Evolutionary conservation across 371 early-diverging fungal species (phyloP), one percentile per base, ranked within the genome.

Genomic region (Batrachochytrium dendrobatidis): DNA sequence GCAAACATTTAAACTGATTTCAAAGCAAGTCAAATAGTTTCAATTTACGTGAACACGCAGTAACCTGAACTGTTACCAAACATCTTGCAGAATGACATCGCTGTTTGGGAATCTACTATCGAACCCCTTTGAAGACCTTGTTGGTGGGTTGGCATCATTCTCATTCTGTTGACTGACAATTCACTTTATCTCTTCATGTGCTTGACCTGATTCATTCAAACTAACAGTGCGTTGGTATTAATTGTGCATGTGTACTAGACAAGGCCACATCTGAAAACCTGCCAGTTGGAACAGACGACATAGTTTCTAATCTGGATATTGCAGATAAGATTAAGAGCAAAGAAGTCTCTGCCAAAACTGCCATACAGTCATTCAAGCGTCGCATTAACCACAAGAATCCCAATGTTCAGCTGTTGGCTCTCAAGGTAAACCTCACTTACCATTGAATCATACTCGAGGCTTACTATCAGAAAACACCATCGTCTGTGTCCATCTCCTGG

Each of bases 271-370:
- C 89, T 1, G 97, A 94, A 68, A 84, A 85, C 61, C 63, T 92
- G 3, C 94, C 92, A 20, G 78, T 79, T 20, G 91, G 90, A 54
- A 76, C 86, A 58, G 92, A 89, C 58, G 91, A 95, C 73, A 71
- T 92, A 8, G 81, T 83, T 1, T 68, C 83, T 25, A 84, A 86
- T 63, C 80, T 95, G 51, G 93, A 92, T 56, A 90, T 94, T 53
- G 85, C 87, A 55, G 97, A 96, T 74, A 84, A 86, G 64, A 86
- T 96, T 61, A 83, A 92, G 64, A 82, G 88, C 65, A 95, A 95
- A 67, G 82, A 85, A 58, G 84, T 86, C 6, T 67, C 81, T 17
- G 73, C 93, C 48, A 89, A 87, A 65, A 84, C 89, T 24, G 92
- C 90, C 3, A 78, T 82, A 57, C 73, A 74, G 24, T 70, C 86